Base-by-base conservation (phyloP, 768 basidiomycete genomes). In the Favolaschia claudopus region DNA sequence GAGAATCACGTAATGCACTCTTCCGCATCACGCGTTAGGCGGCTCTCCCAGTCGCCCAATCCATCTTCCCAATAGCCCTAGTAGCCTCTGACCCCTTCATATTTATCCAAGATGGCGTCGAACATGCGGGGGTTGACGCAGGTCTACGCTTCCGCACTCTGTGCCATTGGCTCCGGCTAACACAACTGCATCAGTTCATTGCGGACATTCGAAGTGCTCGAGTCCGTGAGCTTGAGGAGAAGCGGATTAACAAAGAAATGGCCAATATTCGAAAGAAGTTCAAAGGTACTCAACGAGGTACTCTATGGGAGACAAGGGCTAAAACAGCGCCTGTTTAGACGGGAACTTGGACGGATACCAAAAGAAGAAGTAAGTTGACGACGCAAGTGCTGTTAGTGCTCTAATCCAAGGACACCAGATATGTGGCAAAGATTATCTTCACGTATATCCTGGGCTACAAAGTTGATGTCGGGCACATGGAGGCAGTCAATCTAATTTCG, bases 221-320 rank as follows among this genome's bases (percentile, higher is more conserved):
- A 56, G 96, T 99, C 20, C 87, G 96, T 52, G 97, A 99, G 74
- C 78, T 99, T 49, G 97, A 99, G 72, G 96, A 99, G 83, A 99
- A 98, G 77, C 82, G 97, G 53, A 97, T 99, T 67, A 99, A 99
- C 79, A 96, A 98, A 76, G 97, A 99, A 78, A 99, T 99, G 97
- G 97, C 97, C 1, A 98, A 99, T 69, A 99, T 99, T 62, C 83
- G 97, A 60, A 96, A 97, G 82, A 95, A 96, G 76, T 99, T 99
- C 82, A 98, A 98, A 84, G 94, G 95, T 92, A 44, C 48, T 70
- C 19, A 17, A 28, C 25, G 19, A 15, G 20, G n/a, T 7, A 20
- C 22, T 12, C 31, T 52, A 15, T 31, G 25, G 14, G 43, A 46
- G 28, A 10, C 53, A 6, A 22, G 44, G n/a, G 17, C 47, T 53